Conservation (phyloP, 495 filamentous ascomycete genomes). For the Aspergillus asperescens region DNA sequence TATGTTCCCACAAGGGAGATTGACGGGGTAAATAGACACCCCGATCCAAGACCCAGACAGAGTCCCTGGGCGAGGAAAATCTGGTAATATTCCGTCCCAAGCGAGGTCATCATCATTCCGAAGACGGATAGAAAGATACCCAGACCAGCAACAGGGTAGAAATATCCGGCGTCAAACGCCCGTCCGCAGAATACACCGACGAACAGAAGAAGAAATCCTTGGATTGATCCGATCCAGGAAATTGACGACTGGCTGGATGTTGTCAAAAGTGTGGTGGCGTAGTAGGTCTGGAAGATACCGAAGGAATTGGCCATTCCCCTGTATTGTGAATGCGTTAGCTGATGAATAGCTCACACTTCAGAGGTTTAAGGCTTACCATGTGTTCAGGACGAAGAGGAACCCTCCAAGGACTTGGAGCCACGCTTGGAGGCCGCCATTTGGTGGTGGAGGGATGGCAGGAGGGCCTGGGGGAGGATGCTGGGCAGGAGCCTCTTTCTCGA, state of each 20-base stretch:
- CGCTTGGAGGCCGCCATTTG: constrained; percentile 26
- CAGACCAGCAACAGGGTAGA: constrained; percentile 37
- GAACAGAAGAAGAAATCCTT: constrained; percentile 31
- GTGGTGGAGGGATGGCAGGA: constrained; percentile 12
- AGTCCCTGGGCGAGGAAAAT: constrained; percentile 61
- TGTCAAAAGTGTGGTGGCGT: constrained; percentile 38
- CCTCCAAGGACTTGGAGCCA: constrained; percentile 28
- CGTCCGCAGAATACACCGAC: constrained; percentile 46
- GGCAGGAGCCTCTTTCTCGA: too few species aligned
- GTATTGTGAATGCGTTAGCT: too few species aligned
- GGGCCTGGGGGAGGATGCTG: too few species aligned
- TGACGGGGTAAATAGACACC: constrained; percentile 55
- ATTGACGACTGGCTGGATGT: constrained; percentile 52
- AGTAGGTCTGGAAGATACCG: constrained; percentile 48
- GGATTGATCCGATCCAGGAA: constrained; percentile 52
- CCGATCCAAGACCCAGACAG: constrained; percentile 59
- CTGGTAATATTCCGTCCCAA: constrained; percentile 22
- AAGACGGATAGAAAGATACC: constrained; percentile 28
- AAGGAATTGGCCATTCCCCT: constrained; percentile 28
- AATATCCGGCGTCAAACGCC: constrained; percentile 55
- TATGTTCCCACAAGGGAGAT: constrained; percentile 59
- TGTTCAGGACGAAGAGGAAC: constrained; percentile 28
- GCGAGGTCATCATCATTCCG: neutral
- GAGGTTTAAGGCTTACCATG: constrained; percentile 18
- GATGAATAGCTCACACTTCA: neutral